phyloP scores from a whole-genome alignment of 768 basidiomycete genomes.

The Pholiota microspora region DNA sequence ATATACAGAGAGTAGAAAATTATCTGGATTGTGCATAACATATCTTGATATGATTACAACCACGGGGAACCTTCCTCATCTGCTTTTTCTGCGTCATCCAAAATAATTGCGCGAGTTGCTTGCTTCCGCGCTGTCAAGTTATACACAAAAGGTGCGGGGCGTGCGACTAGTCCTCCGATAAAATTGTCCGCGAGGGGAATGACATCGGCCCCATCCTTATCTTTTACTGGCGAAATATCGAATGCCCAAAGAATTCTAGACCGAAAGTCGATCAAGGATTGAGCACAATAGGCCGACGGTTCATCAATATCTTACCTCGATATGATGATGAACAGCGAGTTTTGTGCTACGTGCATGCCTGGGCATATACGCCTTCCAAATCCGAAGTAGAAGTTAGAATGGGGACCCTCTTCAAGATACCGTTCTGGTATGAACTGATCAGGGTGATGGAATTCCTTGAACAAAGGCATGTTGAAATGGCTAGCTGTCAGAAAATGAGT shows the following conservation, averaged over 20 bases:
- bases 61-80: conserved; percentile 8
- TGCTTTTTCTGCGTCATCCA: conserved; percentile 7
- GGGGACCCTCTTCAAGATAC: conserved; percentile 18
- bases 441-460: conserved; percentile 1
- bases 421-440: conserved; percentile 24
- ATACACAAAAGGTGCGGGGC: conserved; percentile 20
- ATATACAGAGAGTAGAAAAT: too few species aligned
- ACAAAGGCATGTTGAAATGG: background rate
- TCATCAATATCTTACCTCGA: conserved; percentile 16
- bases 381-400: conserved; percentile 23
- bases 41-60: background rate
- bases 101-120: conserved; percentile 9
- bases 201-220: conserved; percentile 15
- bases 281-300: too few species aligned
- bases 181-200: conserved; percentile 19
- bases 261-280: background rate
- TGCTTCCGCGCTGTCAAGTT: conserved; percentile 10
- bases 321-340: conserved; percentile 23
- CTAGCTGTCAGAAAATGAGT: background rate
- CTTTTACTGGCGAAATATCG: conserved; percentile 13
- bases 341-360: conserved; percentile 25
- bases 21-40: too few species aligned
- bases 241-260: conserved; percentile 26
- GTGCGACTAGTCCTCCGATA: conserved; percentile 18
- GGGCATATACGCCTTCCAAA: conserved; percentile 29